Conservation (phyloP, 2,329 filamentous ascomycete species). For the Diaporthe capsici region DNA sequence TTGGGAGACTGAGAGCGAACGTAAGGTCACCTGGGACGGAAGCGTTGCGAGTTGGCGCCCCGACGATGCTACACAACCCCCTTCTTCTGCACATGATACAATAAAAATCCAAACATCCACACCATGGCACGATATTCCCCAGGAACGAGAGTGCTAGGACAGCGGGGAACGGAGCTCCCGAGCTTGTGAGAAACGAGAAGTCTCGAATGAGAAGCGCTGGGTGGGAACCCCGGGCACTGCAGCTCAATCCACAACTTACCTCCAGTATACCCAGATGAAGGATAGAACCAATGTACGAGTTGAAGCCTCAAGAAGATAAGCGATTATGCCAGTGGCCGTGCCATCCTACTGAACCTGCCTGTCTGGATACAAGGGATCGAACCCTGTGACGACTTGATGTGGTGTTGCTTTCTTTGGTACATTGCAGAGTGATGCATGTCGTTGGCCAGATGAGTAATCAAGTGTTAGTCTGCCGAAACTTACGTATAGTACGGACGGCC, state of each 20-base stretch:
- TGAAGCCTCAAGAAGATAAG: neutral
- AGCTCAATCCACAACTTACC: neutral
- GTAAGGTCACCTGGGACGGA: neutral
- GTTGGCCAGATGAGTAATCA: constrained; percentile 25
- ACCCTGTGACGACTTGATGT: neutral
- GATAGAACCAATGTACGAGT: constrained; percentile 17
- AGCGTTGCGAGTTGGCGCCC: neutral
- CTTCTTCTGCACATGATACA: constrained; percentile 9
- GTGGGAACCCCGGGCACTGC: neutral
- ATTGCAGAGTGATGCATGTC: constrained; percentile 1
- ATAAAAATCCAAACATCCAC: neutral
- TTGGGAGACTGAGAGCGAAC: neutral
- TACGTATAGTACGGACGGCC: neutral
- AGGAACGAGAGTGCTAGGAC: neutral
- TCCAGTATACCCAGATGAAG: neutral
- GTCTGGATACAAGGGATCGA: neutral
- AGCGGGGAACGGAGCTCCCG: too few species aligned
- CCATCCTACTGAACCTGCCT: too few species aligned
- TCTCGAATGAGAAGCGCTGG: neutral
- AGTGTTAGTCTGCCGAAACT: neutral
- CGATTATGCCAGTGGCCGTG: neutral
- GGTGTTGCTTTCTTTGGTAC: neutral
- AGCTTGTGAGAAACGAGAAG: neutral
- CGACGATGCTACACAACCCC: constrained; percentile 1
- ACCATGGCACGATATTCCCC: neutral